Evolutionary conservation across 1,284 basidiomycete species (phyloP).

Genomic region (Lentinula novae-zelandiae): DNA sequence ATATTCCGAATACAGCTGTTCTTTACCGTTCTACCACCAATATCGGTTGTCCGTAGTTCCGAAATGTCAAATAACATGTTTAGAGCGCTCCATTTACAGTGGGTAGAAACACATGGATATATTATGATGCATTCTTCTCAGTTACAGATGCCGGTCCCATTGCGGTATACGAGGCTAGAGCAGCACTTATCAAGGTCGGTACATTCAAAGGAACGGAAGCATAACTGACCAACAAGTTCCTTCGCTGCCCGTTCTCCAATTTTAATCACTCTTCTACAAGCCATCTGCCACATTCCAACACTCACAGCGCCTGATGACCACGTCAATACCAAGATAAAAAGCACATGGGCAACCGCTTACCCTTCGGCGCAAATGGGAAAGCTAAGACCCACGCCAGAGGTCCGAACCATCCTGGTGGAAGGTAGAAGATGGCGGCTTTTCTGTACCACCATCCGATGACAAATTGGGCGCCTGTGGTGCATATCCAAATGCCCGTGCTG

Average conservation of each 20-base stretch:
- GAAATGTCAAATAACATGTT: neutral
- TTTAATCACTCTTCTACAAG: conserved; percentile 76
- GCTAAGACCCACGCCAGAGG: conserved; percentile 80
- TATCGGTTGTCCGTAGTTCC: neutral
- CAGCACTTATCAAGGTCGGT: neutral
- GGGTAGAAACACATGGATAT: neutral
- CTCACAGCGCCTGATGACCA: conserved; percentile 73
- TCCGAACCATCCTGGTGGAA: conserved; percentile 86
- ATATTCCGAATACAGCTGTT: neutral
- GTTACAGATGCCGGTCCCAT: neutral
- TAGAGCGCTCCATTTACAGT: neutral
- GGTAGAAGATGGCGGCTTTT: conserved; percentile 84
- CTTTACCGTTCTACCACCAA: neutral
- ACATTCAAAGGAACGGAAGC: conserved; percentile 6
- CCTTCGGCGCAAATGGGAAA: conserved; percentile 78
- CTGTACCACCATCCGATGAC: conserved; percentile 87
- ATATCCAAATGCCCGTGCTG: conserved; percentile 70
- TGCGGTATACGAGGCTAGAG: conserved; percentile 6
- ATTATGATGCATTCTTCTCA: neutral
- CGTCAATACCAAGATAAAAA: neutral
- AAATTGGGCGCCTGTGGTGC: conserved; percentile 84
- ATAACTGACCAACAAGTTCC: conserved; percentile 39
- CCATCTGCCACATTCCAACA: conserved; percentile 89
- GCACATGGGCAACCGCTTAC: conserved; percentile 32
- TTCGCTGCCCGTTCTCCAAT: conserved; percentile 67